Evolutionary conservation across 2,329 filamentous ascomycete species (phyloP).

Genomic region (Thielaviopsis euricoi): DNA sequence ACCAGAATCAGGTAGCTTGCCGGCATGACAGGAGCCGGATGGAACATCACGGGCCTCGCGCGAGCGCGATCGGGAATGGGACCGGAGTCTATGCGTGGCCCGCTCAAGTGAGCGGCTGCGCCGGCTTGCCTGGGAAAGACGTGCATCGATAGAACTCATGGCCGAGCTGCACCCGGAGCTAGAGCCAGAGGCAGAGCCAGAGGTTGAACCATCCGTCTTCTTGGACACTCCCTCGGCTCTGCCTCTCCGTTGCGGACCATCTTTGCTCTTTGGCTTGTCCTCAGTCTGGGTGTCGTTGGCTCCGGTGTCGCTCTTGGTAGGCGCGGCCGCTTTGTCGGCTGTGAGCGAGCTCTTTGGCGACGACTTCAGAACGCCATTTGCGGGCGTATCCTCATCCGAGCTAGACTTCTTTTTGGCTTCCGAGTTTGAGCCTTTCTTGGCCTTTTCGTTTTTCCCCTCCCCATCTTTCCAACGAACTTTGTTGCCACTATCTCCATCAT

Average conservation of each 20-base stretch:
- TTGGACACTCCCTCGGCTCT: neutral
- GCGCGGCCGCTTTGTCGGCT: neutral
- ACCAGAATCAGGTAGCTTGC: no score
- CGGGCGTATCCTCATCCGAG: neutral
- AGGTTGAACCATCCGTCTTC: neutral
- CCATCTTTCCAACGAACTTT: neutral
- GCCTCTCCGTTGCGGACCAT: neutral
- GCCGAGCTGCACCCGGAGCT: neutral
- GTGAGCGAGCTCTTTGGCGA: neutral
- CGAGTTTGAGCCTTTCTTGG: neutral
- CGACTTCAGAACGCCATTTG: neutral
- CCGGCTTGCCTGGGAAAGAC: neutral
- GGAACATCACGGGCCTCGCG: no score
- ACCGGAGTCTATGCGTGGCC: neutral
- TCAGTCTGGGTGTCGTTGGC: neutral
- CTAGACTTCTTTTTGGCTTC: neutral
- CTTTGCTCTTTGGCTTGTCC: neutral
- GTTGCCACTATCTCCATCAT: neutral
- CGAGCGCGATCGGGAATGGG: neutral
- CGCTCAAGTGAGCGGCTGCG: neutral
- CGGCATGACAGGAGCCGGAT: no score
- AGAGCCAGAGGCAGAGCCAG: neutral
- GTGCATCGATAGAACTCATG: neutral
- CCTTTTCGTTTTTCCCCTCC: neutral
- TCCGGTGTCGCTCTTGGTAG: neutral